Evolutionary conservation across 164 flowering plant species (phyloP), one percentile per base, ranked within the genome.

Genomic region (Magnolia officinalis): DNA sequence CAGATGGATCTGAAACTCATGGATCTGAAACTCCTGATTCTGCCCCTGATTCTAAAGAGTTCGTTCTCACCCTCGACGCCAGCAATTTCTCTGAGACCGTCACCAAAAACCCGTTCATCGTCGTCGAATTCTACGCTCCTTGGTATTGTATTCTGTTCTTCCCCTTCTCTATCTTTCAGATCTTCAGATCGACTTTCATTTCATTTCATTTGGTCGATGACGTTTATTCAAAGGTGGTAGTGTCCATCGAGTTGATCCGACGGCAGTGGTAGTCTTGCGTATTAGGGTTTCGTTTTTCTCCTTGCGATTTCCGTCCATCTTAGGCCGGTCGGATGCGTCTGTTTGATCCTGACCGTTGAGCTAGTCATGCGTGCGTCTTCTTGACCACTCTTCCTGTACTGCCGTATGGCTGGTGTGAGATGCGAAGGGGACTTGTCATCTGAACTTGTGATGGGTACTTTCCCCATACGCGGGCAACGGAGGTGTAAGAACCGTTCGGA

Each of bases 121-220:
- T 94, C 80, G 96, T 94, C 63, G 98, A 94, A 80, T 94, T 94
- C 82, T 94, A 92, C 85, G 97, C 98, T 74, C 98, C 98, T 8
- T 91, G 98, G 98, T 94, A 89, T 59, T 19, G 58, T 70, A 49
- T 26, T 29, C 8, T 66, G 18, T 16, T 55, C 18, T 55, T 55
- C 61, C 61, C 61, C 61, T 55, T 55, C 61, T 55, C 18, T 10
- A 55, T 11, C 13, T 55, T 55, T 9, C 61, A 11, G 13, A 11
- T 55, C 61, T 16, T 11, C 1, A 11, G 61, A 11, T 55, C 61
- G 61, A 11, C 10, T 55, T 55, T 16, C 13, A 11, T 55, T 7
- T 16, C 61, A 16, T 55, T 55, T 55, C 16, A 11, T 55, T 55
- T 55, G 61, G 4, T 55, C 61, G 61, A 55, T 16, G 61, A 55